phyloP scores from a whole-genome alignment of 176 grass and related monocot species.

The Bolboschoenus planiculmis region DNA sequence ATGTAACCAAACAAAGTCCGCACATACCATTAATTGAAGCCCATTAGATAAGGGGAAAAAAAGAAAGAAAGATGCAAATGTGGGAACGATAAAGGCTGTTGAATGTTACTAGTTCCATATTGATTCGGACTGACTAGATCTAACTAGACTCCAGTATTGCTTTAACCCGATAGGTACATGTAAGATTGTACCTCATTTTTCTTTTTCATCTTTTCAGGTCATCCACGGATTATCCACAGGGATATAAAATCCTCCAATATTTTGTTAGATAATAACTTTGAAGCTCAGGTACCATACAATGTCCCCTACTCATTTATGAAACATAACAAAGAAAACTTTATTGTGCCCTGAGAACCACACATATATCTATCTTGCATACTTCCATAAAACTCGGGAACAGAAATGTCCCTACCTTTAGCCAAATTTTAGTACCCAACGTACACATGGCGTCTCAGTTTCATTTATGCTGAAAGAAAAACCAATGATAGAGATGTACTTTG shows the following conservation, averaged over 20 bases:
- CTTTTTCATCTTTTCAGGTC: slow-evolving; percentile 47
- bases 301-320: slow-evolving; percentile 16
- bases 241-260: slow-evolving; percentile 99
- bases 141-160: not conserved
- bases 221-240: slow-evolving; percentile 96
- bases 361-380: not conserved
- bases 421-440: not conserved
- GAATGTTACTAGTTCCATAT: not conserved
- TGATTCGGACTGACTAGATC: not conserved
- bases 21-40: not conserved
- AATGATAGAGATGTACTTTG: not conserved
- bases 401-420: not conserved
- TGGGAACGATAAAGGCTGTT: not conserved
- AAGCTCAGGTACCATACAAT: slow-evolving; percentile 65
- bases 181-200: slow-evolving; percentile 18
- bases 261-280: slow-evolving; percentile 90
- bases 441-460: not conserved
- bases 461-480: not conserved
- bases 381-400: not conserved
- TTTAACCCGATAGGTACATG: not conserved
- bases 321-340: slow-evolving; percentile 3
- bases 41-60: not conserved
- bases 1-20: not conserved
- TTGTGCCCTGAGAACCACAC: not conserved
- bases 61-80: not conserved